Percentiles rank a stretch among this genome's conserved stretches.
Evolutionary conservation across 352 stramenopile species (phyloP).

Genomic region (Globisporangium uncinulatum): DNA sequence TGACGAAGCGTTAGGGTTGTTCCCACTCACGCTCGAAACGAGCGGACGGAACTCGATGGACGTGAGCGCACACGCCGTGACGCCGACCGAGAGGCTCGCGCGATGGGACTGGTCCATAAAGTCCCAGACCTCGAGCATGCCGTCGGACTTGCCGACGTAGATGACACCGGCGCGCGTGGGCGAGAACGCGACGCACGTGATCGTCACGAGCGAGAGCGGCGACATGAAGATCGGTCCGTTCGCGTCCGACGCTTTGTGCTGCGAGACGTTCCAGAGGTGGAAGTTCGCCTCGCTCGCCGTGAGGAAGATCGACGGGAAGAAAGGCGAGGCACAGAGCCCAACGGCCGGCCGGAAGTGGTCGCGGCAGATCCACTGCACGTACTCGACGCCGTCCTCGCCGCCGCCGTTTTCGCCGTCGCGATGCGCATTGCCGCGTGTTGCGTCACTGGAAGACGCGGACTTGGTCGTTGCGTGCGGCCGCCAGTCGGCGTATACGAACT

Average conservation of each 20-base stretch:
- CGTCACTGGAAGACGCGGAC: not conserved
- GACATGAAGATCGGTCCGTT: conserved; percentile 85
- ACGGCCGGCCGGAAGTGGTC: conserved; percentile 87
- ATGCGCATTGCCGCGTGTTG: conserved; percentile 22
- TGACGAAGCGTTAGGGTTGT: not conserved
- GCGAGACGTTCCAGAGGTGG: conserved; percentile 89
- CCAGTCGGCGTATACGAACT: conserved; percentile 89
- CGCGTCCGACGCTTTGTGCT: conserved; percentile 25
- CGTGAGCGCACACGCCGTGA: conserved; percentile 86
- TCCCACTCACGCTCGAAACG: conserved; percentile 12
- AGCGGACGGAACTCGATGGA: conserved; percentile 72
- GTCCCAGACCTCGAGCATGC: conserved; percentile 91
- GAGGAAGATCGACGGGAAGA: conserved; percentile 88
- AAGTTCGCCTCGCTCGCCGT: conserved; percentile 89
- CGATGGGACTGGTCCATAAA: conserved; percentile 90
- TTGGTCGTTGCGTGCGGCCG: conserved; percentile 46
- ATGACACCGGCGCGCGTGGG: conserved; percentile 84
- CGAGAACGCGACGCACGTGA: conserved; percentile 87
- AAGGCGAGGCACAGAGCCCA: conserved; percentile 80
- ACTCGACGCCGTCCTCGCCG: conserved; percentile 68
- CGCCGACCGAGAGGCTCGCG: conserved; percentile 67
- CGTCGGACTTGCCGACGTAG: conserved; percentile 86
- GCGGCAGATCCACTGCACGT: conserved; percentile 87
- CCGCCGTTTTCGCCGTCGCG: conserved; percentile 24
- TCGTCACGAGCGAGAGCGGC: conserved; percentile 64